Evolutionary conservation across 345 rosid species (phyloP).

Genomic region (Acer campestre): DNA sequence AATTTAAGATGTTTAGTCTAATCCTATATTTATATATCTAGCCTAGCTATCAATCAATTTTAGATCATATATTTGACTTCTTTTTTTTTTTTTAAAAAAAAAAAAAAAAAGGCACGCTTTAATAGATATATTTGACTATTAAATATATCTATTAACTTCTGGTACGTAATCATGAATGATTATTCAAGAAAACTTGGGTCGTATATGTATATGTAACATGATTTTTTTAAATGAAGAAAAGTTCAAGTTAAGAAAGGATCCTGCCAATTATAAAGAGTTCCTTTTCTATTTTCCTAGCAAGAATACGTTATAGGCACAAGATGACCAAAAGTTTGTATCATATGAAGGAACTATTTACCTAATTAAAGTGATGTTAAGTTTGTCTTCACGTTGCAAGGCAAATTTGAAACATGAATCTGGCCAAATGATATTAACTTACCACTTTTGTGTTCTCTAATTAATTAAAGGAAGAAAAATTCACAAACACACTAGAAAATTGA

Average conservation of each 20-base stretch:
- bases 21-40: not conserved
- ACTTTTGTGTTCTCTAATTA: not conserved
- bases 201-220: no score
- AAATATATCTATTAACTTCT: no score
- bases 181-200: not conserved
- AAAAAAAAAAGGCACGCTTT: no score
- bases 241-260: not conserved
- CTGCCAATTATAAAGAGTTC: no score
- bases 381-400: constrained; percentile 13
- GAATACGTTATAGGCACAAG: not conserved
- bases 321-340: not conserved
- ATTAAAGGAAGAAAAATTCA: not conserved
- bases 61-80: constrained; percentile 3
- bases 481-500: not conserved
- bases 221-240: no score
- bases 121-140: not conserved
- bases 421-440: constrained; percentile 1
- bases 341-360: not conserved
- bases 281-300: no score
- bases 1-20: no score
- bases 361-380: not conserved
- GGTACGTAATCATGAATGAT: not conserved
- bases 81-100: no score
- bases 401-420: constrained; percentile 11
- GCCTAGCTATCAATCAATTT: constrained; percentile 10